These are phyloP conservation scores for Talaromyces stipitatus DNA, from an alignment of 495 filamentous ascomycete species.

Conservation along the genomic window DNA sequence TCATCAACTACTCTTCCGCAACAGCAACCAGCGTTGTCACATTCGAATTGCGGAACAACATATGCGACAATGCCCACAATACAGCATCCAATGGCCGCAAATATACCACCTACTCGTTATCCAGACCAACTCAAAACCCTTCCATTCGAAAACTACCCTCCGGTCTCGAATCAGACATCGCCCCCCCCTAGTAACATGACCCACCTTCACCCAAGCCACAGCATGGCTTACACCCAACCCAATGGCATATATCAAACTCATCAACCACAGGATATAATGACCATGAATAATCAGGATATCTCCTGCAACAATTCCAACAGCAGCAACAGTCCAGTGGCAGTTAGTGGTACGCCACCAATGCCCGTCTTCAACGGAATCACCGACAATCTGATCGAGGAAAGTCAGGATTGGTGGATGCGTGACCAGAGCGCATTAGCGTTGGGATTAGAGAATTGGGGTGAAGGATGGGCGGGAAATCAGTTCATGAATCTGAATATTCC, in stretches of 20 bases:
- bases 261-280: not conserved
- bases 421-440: constrained; percentile 37
- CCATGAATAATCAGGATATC: not conserved
- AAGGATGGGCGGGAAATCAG: constrained; percentile 10
- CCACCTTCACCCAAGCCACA: not conserved
- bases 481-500: not conserved
- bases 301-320: constrained; percentile 12
- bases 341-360: constrained; percentile 23
- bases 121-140: not conserved
- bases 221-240: not conserved
- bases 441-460: constrained; percentile 43
- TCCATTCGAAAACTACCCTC: not conserved
- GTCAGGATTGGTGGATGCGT: constrained; percentile 52
- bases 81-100: not conserved
- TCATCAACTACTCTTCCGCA: constrained; percentile 7
- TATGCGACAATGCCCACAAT: not conserved
- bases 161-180: not conserved
- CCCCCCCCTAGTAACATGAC: not conserved
- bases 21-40: not conserved
- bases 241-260: not conserved
- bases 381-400: constrained; percentile 44
- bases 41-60: not conserved
- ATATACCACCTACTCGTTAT: not conserved
- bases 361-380: constrained; percentile 34
- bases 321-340: constrained; percentile 4